Base-by-base conservation (phyloP, 176 grass and related monocot species). In the Areca catechu region DNA sequence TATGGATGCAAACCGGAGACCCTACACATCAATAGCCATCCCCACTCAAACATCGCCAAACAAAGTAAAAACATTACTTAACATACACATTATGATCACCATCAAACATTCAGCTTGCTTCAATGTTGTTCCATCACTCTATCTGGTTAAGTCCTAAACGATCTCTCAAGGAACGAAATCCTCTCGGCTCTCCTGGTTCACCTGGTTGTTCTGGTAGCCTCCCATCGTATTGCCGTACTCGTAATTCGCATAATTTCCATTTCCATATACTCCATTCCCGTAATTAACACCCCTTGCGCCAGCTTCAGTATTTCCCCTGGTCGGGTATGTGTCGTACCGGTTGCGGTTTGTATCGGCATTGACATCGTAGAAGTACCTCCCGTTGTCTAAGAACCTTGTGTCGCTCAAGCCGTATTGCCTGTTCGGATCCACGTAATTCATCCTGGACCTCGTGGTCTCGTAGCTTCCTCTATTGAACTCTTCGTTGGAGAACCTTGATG, bases 401-500 rank as follows among this genome's bases (percentile, higher is more conserved):
- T 80, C 77, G 23, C 77, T 80, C 77, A 80, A 63, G 24, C 77
- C 70, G 24, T 74, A 80, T 16, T 51, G 71, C n/a, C 49, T 37
- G 30, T 10, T 37, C 1, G 30, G 30, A 10, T 37, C 30, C 1
- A 37, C 30, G 30, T 37, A 37, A 7, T 37, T 37, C n/a, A n/a
- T n/a, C 1, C 2, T 37, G 30, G 9, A 12, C 30, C 9, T 7
- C 12, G 1, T 9, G 30, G 7, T 37, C 6, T 37, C 30, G 12
- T 37, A 2, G 30, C 7, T 37, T 37, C 30, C 9, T 1, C 30
- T 10, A 10, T 2, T 34, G 56, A 37, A 37, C 30, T 37, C 30
- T 49, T 62, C 53, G 43, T 47, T 63, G 3, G 58, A 67, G 10
- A 47, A 29, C 53, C 24, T 53, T 17, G 52, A 53, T 15, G 65